Conservation (phyloP, 2,329 filamentous ascomycete genomes). For the Cryphonectria nitschkei region DNA sequence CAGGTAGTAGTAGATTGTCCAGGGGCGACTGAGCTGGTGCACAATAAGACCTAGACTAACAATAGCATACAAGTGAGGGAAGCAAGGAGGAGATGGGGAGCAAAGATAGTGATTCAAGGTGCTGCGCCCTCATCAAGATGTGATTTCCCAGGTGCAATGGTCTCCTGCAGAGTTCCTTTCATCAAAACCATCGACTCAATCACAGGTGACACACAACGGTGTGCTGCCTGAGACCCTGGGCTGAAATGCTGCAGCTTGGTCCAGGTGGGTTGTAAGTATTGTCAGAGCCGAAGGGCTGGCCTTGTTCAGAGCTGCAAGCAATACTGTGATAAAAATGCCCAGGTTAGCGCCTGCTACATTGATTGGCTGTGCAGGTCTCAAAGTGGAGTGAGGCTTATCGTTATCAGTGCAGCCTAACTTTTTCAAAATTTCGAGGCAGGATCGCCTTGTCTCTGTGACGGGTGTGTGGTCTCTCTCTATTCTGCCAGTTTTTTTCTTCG, state of each 20-base stretch:
- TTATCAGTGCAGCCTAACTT: constrained; percentile 28
- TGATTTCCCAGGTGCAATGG: neutral
- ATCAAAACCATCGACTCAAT: neutral
- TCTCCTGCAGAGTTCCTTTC: neutral
- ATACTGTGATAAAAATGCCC: neutral
- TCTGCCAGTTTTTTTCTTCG: neutral
- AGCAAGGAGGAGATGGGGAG: neutral
- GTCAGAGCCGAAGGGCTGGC: neutral
- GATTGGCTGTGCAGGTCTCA: constrained; percentile 2
- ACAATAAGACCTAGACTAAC: neutral
- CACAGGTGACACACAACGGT: neutral
- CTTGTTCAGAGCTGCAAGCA: neutral
- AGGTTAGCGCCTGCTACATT: neutral
- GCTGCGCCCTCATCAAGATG: neutral
- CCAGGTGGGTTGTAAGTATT: neutral
- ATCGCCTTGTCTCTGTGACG: constrained; percentile 7
- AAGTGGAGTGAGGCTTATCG: constrained; percentile 8
- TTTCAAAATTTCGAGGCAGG: constrained; percentile 29
- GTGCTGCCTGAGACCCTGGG: neutral
- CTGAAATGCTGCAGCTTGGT: neutral
- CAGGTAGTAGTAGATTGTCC: too few species aligned
- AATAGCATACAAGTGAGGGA: neutral
- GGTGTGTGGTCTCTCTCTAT: neutral
- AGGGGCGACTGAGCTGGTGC: neutral
- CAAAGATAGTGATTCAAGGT: neutral